These are phyloP conservation scores for Fusarium neocosmosporiellum DNA, from an alignment of 2,329 filamentous ascomycete genomes.

Conservation along the genomic window DNA sequence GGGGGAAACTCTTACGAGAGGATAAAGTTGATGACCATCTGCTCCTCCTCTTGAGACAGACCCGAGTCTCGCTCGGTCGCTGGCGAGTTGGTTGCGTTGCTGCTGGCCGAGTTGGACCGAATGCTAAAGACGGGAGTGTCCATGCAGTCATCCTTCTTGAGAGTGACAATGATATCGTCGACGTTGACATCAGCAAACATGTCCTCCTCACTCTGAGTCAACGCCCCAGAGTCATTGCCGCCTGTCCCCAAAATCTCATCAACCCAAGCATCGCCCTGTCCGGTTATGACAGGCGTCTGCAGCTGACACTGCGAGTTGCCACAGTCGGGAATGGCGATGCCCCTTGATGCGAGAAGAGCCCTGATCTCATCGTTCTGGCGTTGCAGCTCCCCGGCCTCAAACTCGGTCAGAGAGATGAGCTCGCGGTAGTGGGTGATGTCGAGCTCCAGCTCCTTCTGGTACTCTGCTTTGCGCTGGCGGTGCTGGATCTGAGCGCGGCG, in stretches of 20 bases:
- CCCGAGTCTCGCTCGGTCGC: constrained; percentile 37
- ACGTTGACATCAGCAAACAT: constrained; percentile 50
- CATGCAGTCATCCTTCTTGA: constrained; percentile 55
- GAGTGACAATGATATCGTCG: constrained; percentile 53
- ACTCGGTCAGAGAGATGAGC: constrained; percentile 56
- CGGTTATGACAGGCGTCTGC: not conserved
- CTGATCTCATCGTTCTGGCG: constrained; percentile 59
- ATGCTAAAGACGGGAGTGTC: constrained; percentile 58
- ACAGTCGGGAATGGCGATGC: constrained; percentile 31
- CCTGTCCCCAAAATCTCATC: constrained; percentile 28
- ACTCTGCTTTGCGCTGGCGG: constrained; percentile 66
- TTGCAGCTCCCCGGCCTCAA: constrained; percentile 51
- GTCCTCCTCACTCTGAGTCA: constrained; percentile 29
- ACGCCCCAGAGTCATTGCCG: not conserved
- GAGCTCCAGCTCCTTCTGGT: constrained; percentile 64
- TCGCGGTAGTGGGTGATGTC: constrained; percentile 61
- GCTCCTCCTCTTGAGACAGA: constrained; percentile 54
- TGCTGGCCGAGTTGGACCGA: constrained; percentile 43
- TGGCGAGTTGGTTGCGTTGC: constrained; percentile 30
- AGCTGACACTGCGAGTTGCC: constrained; percentile 16
- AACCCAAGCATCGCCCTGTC: constrained; percentile 28
- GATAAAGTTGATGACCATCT: constrained; percentile 64
- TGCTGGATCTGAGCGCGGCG: constrained; percentile 65
- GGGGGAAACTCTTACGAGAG: constrained; percentile 57
- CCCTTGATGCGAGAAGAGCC: constrained; percentile 45